Base-by-base conservation (phyloP, 1,139 yeast genomes). In the Yamadazyma songkhlaensis region DNA sequence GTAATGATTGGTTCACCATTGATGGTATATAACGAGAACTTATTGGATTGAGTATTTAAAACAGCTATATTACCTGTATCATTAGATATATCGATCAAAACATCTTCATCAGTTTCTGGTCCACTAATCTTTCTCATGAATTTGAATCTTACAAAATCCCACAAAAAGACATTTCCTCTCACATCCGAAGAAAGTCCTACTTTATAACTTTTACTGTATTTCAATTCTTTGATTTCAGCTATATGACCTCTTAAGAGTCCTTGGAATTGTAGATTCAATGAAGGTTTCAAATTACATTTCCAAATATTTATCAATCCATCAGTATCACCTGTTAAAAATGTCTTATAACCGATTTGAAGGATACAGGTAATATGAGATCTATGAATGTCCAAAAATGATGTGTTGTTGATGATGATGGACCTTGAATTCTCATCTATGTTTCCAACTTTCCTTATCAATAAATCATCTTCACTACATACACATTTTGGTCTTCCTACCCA, bases 271-370 rank as follows among this genome's bases (percentile, higher is more conserved):
- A 80, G 51, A 2, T 51, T 60, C 5, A 51, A 35, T 1, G 37
- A 33, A 2, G 66, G 61, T 31, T 54, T 53, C n/a, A 47, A 31
- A 22, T 45, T 45, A 40, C 64, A 69, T 44, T 64, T 64, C 87
- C 87, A 81, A 6, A 74, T 65, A 48, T 76, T 74, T 9, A 79
- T 67, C 2, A 76, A 56, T 0, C 86, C 87, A 48, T 67, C 74
- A n/a, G 59, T 58, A 6, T 79, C 71, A 0, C 80, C 84, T 0
- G 82, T 77, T 14, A 79, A 46, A 41, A 79, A 67, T 29, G 59
- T 48, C 39, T 66, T 55, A 51, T 58, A 53, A 7, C 74, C 69
- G 39, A 63, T 49, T 44, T 65, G 64, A 49, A 72, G 43, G 35
- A 71, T 46, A 12, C 53, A 37, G 0, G 72, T 59, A 23, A 70